phyloP scores from a whole-genome alignment of 169 alveolate species.

The Cryptosporidium meleagridis region DNA sequence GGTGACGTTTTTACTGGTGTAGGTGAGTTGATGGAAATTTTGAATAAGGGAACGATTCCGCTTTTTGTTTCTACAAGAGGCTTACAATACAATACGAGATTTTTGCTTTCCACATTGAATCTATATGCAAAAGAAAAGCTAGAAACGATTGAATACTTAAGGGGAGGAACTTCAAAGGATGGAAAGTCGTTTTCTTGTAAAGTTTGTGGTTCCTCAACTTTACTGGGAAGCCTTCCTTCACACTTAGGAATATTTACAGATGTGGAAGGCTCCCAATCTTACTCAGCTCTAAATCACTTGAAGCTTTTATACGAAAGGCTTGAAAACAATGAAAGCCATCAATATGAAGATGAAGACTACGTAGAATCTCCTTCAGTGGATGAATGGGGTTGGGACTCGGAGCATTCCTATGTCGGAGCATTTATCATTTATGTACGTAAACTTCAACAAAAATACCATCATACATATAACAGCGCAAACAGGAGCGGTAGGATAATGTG shows the following conservation, averaged over 20 bases:
- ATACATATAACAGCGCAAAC: constrained; percentile 18
- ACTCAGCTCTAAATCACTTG: constrained; percentile 55
- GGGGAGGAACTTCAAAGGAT: constrained; percentile 66
- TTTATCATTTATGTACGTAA: constrained; percentile 61
- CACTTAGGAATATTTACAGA: constrained; percentile 65
- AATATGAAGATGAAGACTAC: constrained; percentile 25
- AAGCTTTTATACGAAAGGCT: constrained; percentile 42
- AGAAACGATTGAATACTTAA: constrained; percentile 32
- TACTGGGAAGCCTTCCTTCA: constrained; percentile 32
- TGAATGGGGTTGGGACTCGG: constrained; percentile 71
- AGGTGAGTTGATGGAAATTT: constrained; percentile 39
- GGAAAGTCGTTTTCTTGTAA: constrained; percentile 17
- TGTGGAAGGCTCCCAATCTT: constrained; percentile 46
- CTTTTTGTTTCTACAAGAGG: constrained; percentile 65
- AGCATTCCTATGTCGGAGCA: constrained; percentile 60
- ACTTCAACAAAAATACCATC: constrained; percentile 43
- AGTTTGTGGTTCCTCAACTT: constrained; percentile 7
- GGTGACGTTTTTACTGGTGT: constrained; percentile 44
- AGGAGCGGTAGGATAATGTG: constrained; percentile 50
- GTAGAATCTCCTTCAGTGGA: constrained; percentile 39
- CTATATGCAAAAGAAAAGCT: constrained; percentile 60
- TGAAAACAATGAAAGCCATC: constrained; percentile 10
- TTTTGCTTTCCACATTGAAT: constrained; percentile 30
- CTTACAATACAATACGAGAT: constrained; percentile 33
- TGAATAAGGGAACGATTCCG: constrained; percentile 52